phyloP scores from a whole-genome alignment of 2,329 filamentous ascomycete species.

The Epichloe amarillans region DNA sequence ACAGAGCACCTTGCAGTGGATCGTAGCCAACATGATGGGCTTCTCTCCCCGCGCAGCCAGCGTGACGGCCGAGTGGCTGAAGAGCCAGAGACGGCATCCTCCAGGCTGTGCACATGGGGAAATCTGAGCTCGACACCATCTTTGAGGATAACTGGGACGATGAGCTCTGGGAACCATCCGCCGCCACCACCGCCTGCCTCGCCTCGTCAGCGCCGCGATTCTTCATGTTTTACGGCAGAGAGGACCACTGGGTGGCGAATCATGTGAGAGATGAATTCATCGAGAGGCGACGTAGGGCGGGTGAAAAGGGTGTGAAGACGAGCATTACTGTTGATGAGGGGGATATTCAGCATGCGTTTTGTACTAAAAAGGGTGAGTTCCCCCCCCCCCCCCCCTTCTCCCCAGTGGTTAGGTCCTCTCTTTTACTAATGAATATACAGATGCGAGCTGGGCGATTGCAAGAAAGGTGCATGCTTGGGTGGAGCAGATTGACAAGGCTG shows the following conservation, averaged over 20 bases:
- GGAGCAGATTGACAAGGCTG: conserved; percentile 13
- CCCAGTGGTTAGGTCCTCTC: background rate
- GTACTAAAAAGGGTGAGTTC: conserved; percentile 26
- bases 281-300: conserved; percentile 11
- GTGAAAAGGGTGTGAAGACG: conserved; percentile 27
- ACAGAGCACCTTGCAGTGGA: conserved; percentile 23
- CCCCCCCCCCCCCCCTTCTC: no score
- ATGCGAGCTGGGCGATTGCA: conserved; percentile 17
- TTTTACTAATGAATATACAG: conserved; percentile 7
- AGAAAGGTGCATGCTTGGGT: conserved; percentile 18
- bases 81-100: conserved; percentile 41
- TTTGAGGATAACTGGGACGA: conserved; percentile 45
- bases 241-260: conserved; percentile 50
- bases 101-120: conserved; percentile 45
- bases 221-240: conserved; percentile 44
- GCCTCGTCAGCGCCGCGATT: conserved; percentile 30
- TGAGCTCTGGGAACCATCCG: conserved; percentile 38
- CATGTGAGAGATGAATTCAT: conserved; percentile 44
- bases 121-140: conserved; percentile 47
- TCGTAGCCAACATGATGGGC: conserved; percentile 30
- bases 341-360: conserved; percentile 47
- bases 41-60: conserved; percentile 35
- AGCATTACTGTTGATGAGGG: conserved; percentile 40
- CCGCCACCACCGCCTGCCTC: conserved; percentile 8
- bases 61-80: conserved; percentile 40